These are phyloP conservation scores for Lasiodiplodia citricola DNA, from an alignment of 2,329 filamentous ascomycete species.

Conservation along the genomic window DNA sequence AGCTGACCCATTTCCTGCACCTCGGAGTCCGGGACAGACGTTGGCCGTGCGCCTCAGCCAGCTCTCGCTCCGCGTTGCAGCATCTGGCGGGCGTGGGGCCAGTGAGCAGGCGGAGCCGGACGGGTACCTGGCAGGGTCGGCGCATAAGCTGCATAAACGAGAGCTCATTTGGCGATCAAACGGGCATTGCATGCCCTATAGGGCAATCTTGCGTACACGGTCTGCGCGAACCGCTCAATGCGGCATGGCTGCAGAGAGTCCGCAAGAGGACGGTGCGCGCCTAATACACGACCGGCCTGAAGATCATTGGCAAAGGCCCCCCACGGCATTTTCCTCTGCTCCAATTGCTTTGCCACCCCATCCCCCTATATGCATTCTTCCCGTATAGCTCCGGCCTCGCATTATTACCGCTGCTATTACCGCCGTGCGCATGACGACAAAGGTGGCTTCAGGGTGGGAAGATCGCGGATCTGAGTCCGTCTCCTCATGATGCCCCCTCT, in stretches of 20 bases:
- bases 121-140: slow-evolving; percentile 17
- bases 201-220: slow-evolving; percentile 6
- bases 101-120: slow-evolving; percentile 8
- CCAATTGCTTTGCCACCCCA: neutral
- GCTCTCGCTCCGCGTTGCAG: neutral
- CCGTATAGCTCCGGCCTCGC: slow-evolving; percentile 7
- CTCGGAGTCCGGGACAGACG: neutral
- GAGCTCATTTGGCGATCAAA: slow-evolving; percentile 20
- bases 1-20: neutral
- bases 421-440: slow-evolving; percentile 9
- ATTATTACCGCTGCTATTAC: slow-evolving; percentile 18
- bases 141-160: slow-evolving; percentile 21
- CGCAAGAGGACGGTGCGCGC: slow-evolving; percentile 13
- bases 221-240: slow-evolving; percentile 1
- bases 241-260: neutral
- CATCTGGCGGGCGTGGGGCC: neutral
- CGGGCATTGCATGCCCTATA: slow-evolving; percentile 20
- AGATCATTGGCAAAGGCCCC: slow-evolving; percentile 14
- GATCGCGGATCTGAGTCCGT: slow-evolving; percentile 5
- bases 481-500: neutral
- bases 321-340: slow-evolving; percentile 16
- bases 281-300: slow-evolving; percentile 19
- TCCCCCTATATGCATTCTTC: slow-evolving; percentile 7
- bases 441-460: slow-evolving; percentile 18
- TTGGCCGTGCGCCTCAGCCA: slow-evolving; percentile 12